Evolutionary conservation across 2,329 filamentous ascomycete genomes (phyloP), one percentile per base, ranked within the genome.

Genomic region (Xylariaceae sp.): DNA sequence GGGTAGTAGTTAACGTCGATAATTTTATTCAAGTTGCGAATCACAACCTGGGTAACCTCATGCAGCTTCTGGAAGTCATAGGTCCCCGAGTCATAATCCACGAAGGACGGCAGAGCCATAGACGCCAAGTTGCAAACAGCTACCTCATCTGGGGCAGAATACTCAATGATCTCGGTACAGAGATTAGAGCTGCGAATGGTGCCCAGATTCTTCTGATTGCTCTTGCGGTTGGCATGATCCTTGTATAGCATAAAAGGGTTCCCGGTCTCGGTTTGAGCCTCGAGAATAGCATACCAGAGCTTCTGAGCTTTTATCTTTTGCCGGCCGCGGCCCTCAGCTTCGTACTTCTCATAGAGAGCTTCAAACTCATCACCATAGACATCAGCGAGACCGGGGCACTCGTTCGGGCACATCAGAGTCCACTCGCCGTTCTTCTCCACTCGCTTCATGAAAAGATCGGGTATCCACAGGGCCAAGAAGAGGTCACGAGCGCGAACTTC

Each of bases 211-310:
- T 99, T 97, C 81, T 99, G 94, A 84, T 99, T 99, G 82, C 92
- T 97, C 88, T 99, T 99, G 74, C 86, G 86, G 85, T 99, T 99
- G 85, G 89, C 93, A 69, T 87, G 84, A 77, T 99, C 94, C 83
- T 99, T 99, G 87, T 99, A 99, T 56, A 97, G 87, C 91, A 99
- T 99, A 79, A 96, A 99, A 42, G 94, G 94, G 77, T 96, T 97
- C 66, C 94, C 94, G 39, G 94, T 99, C 85, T 99, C 94, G 27
- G 93, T 97, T 80, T 99, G 94, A 43, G 94, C 91, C 78, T 99
- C 94, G 41, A 99, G 84, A 62, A 99, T 96, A 63, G 93, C 92
- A 72, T 97, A 97, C 94, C 94, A 99, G 53, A 99, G 87, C 83
- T 99, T 99, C 82, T 99, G 94, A 20, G 94, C 94, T 76, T 96